Evolutionary conservation across 179 eudicot species (phyloP).

Genomic region (Kewa caespitosa): DNA sequence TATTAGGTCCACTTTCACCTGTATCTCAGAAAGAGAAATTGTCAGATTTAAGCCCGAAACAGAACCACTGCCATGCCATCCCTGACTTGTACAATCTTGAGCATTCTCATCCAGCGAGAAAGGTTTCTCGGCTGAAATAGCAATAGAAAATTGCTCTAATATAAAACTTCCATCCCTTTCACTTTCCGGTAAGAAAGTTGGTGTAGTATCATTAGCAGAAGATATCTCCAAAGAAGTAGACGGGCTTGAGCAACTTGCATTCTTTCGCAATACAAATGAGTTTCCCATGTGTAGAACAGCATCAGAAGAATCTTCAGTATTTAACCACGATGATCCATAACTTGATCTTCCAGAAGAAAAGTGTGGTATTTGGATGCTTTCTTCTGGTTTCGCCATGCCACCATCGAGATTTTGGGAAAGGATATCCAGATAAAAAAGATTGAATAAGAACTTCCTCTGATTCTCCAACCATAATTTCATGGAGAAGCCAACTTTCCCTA

Average conservation of each 20-base stretch:
- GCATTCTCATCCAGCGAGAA: constrained; percentile 28
- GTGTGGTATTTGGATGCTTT: constrained; percentile 43
- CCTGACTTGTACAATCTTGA: constrained; percentile 34
- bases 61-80: constrained; percentile 84
- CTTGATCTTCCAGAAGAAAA: constrained; percentile 40
- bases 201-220: constrained; percentile 27
- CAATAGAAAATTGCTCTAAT: constrained; percentile 52
- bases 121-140: constrained; percentile 58
- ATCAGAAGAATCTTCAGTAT: constrained; percentile 29
- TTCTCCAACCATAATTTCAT: constrained; percentile 42
- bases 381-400: constrained; percentile 33
- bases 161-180: constrained; percentile 40
- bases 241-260: constrained; percentile 46
- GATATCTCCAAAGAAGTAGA: constrained; percentile 31
- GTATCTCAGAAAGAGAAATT: constrained; percentile 68
- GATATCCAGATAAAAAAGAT: constrained; percentile 55
- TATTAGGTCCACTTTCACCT: constrained; percentile 45
- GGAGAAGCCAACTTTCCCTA: constrained; percentile 49
- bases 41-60: constrained; percentile 73
- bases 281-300: constrained; percentile 29
- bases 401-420: constrained; percentile 49
- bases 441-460: constrained; percentile 45
- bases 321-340: constrained; percentile 31
- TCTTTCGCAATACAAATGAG: constrained; percentile 29
- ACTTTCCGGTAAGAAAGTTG: constrained; percentile 33